Evolutionary conservation across 2,329 filamentous ascomycete species (phyloP), one percentile per base, ranked within the genome.

Genomic region (Raffaelea albimanens): DNA sequence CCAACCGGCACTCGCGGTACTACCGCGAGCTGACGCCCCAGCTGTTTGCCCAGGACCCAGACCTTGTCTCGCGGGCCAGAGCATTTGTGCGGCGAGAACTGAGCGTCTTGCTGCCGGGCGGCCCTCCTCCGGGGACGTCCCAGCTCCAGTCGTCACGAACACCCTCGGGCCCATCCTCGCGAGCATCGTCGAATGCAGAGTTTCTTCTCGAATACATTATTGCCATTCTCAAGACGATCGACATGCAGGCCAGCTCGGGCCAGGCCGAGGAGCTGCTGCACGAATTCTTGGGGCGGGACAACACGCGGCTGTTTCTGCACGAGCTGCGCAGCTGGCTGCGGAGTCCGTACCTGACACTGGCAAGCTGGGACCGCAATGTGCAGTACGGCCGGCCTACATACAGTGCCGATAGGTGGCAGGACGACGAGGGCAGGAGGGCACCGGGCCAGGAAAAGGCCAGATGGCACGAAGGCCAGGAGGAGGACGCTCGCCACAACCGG

Each of bases 201-300:
- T 95, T 90, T 52, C 64, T 96, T 11, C 73, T 96, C 10, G 87
- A 94, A 58, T 95, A 94, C 61, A 79, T 95, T 46, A 67, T 96
- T 38, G 84, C 85, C 10, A 85, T 96, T 20, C 66, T 96, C 50
- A 90, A 87, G 61, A 87, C 81, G 0, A 79, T 93, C 16, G 88
- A 95, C 58, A 73, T 90, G 4, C 88, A 88, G 63, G 85, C 80
- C 4, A 87, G 84, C 52, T 75, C 76, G 36, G 89, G 88, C 0
- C 80, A 86, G 56, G 87, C 88, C 0, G 87, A 93, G 60, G 80
- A 87, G 39, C 75, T 95, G 65, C 62, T 96, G 34, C 69, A 78
- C 20, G 87, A 93, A 43, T 93, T 89, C 54, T 34, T 96, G 4
- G 89, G 89, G 0, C 44, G 81, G 47, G 78, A 83, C 18, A 79